Evolutionary conservation across 805 yeast genomes (phyloP), one percentile per base, ranked within the genome.

Genomic region (Schwanniomyces pseudopolymorphus): DNA sequence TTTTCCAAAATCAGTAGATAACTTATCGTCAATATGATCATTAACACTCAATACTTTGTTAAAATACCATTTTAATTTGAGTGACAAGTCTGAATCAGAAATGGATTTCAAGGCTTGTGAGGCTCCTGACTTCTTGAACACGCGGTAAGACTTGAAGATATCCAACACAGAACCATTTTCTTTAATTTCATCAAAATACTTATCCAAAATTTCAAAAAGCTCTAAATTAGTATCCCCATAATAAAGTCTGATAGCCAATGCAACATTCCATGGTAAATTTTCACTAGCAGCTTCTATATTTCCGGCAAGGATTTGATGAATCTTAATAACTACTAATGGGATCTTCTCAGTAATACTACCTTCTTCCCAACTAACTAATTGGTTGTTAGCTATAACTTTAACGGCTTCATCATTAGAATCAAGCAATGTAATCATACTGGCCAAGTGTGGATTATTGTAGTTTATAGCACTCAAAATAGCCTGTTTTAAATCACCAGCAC

Each of bases 341-440:
- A 85, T 81, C 40, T 62, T 64, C 24, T 58, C 60, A 25, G 70
- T 45, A 3, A 68, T 66, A 4, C 72, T 70, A 5, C 67, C 66
- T 3, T 71, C 68, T 25, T 62, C 61, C 97, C 97, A 91, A 33
- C 77, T 79, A 2, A 69, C 65, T 20, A 92, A 63, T 64, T 90
- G 97, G 27, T 63, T 62, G 5, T 59, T 52, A 0, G 97, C 91
- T 43, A 81, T 70, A 0, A 56, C 57, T 42, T 73, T 72, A 3
- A 86, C 84, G 1, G 75, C 72, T 0, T 74, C 74, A 53, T 84
- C 87, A 54, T 85, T 84, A 0, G 94, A 83, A 27, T 88, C 96
- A 6, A 86, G 61, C 37, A 87, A 67, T 0, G 96, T 77, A 10
- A 92, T 63, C 22, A 89, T 57, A 0, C 80, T 81, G 0, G 96